Base-by-base conservation (phyloP, 768 basidiomycete species). In the Cystoderma amianthinum region DNA sequence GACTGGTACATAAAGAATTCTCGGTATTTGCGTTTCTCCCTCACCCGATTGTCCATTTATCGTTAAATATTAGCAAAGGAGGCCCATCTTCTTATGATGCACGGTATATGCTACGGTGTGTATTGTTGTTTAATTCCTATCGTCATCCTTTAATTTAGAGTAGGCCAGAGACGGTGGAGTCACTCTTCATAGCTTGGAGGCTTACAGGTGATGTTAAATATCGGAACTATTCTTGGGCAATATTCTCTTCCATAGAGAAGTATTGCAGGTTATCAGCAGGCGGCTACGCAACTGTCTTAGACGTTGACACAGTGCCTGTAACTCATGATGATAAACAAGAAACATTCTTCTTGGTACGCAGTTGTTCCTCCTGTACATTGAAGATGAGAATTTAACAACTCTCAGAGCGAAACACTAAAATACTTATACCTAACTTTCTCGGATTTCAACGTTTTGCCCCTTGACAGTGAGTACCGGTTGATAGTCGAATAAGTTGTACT, bases 111-210 rank as follows among this genome's bases (percentile, higher is more conserved):
- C 43, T 53, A 3, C 49, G 51, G 57, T 58, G 32, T 22, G 46
- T 39, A 3, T 4, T 18, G 10, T 28, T n/a, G 25, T 28, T 28
- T 28, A 28, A 28, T 28, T 28, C 7, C 25, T n/a, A 7, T 28
- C 25, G 7, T 7, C 25, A 28, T n/a, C 25, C 25, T 28, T n/a
- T 7, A 28, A 28, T 3, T 20, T 33, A n/a, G 28, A 12, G 17
- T 30, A 79, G 80, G 16, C 86, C 85, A 4, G 86, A 88, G 60
- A 88, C 85, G 2, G 72, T 82, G 16, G 86, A 88, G 57, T 84
- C 82, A 1, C 72, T 87, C 13, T 85, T 87, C 64, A 58, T 82
- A 32, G 85, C 83, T 3, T 86, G 65, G 58, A 72, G 84, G n/a
- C 60, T 82, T 2, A 85, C 85, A 0, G 85, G 82, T 12, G 76